Conservation (phyloP, 768 basidiomycete species). For the Mycena leptocephala region DNA sequence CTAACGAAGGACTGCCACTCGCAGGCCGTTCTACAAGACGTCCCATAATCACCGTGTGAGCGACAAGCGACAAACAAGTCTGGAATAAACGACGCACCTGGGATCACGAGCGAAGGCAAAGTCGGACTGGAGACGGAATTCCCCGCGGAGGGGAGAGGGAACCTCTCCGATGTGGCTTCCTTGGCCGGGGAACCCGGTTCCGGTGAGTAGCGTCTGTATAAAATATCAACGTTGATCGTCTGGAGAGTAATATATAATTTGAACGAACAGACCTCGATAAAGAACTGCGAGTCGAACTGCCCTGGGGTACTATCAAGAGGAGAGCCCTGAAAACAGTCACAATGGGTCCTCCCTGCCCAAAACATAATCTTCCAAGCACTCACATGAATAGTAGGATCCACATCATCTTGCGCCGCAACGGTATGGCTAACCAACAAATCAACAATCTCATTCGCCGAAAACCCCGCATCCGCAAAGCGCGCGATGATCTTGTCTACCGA, state of each 20-base stretch:
- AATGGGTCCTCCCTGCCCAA: too few species aligned
- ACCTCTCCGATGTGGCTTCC: conserved; percentile 42
- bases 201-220: conserved; percentile 45
- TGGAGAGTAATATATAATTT: neutral
- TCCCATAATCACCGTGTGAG: neutral
- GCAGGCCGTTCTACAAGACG: neutral
- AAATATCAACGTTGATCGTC: neutral
- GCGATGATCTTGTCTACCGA: conserved; percentile 44
- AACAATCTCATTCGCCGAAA: conserved; percentile 51
- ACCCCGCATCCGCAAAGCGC: conserved; percentile 52
- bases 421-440: conserved; percentile 51
- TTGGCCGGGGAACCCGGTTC: conserved; percentile 44
- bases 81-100: neutral
- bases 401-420: conserved; percentile 41
- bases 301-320: conserved; percentile 51
- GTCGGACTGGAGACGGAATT: conserved; percentile 52
- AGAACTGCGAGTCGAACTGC: conserved; percentile 51
- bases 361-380: neutral
- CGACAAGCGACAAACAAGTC: too few species aligned
- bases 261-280: conserved; percentile 39
- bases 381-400: conserved; percentile 42
- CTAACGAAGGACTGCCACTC: neutral
- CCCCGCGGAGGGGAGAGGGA: conserved; percentile 41
- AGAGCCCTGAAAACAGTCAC: conserved; percentile 29
- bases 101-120: conserved; percentile 42